phyloP scores from a whole-genome alignment of 2,329 filamentous ascomycete genomes.

The Neophaeococcomyces aloes region DNA sequence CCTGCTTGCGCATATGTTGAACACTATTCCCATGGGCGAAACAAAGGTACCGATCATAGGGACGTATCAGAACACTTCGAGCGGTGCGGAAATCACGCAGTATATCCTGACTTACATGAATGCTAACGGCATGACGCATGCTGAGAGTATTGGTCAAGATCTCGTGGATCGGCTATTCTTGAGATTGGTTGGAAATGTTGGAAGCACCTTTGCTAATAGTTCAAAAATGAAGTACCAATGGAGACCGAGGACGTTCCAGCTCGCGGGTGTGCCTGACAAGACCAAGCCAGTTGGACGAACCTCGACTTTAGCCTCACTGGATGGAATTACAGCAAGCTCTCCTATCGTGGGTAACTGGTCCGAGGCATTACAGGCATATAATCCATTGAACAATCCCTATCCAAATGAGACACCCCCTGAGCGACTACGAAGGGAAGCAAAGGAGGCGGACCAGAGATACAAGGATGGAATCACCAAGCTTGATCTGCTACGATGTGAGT shows the following conservation, averaged over 20 bases:
- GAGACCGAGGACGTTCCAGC: conserved; percentile 81
- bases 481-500: conserved; percentile 78
- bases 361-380: conserved; percentile 87
- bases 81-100: conserved; percentile 86
- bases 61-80: conserved; percentile 85
- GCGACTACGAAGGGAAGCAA: conserved; percentile 75
- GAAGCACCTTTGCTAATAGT: conserved; percentile 92
- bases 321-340: conserved; percentile 54
- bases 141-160: conserved; percentile 91
- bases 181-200: conserved; percentile 84
- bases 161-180: conserved; percentile 76
- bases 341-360: conserved; percentile 72
- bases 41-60: conserved; percentile 92
- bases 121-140: conserved; percentile 74
- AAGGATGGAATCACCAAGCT: conserved; percentile 76
- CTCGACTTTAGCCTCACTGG: conserved; percentile 55
- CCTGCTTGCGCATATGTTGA: conserved; percentile 74
- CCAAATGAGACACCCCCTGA: conserved; percentile 90
- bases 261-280: conserved; percentile 81
- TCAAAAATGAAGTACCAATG: conserved; percentile 97
- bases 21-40: conserved; percentile 76
- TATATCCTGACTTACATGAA: conserved; percentile 85
- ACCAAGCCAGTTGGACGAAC: conserved; percentile 62
- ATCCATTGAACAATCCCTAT: conserved; percentile 75
- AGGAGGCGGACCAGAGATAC: conserved; percentile 87